phyloP scores from a whole-genome alignment of 257 asterid genomes.

The Solanum chilense region DNA sequence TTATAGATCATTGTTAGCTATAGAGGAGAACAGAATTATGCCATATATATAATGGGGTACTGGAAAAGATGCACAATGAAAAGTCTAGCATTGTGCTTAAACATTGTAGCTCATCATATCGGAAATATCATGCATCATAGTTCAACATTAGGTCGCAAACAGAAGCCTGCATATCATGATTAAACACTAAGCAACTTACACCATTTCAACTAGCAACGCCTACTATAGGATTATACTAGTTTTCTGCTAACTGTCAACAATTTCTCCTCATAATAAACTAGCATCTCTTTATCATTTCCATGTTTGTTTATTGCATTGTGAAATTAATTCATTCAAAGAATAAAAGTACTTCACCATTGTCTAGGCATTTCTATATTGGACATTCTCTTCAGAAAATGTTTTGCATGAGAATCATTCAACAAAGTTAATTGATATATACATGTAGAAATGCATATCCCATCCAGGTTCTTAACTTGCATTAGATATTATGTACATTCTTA shows the following conservation, averaged over 20 bases:
- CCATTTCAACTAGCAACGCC: background rate
- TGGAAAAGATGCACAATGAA: background rate
- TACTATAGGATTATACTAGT: background rate
- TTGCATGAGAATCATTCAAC: background rate
- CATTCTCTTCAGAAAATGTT: background rate
- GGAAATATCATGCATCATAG: background rate
- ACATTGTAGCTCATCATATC: background rate
- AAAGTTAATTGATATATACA: background rate
- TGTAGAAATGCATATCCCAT: background rate
- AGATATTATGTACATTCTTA: background rate
- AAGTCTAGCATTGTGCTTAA: background rate
- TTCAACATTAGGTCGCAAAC: background rate
- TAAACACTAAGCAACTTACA: background rate
- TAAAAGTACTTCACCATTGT: background rate
- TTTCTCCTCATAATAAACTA: background rate
- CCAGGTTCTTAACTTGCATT: background rate
- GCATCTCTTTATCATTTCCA: background rate
- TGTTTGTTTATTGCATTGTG: background rate
- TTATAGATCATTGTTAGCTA: background rate
- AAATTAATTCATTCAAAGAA: background rate
- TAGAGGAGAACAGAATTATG: background rate
- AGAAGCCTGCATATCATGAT: background rate
- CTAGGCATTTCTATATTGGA: background rate
- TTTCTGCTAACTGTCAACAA: background rate
- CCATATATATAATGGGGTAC: background rate